Evolutionary conservation across 768 basidiomycete genomes (phyloP).

Genomic region (Mycena epipterygia): DNA sequence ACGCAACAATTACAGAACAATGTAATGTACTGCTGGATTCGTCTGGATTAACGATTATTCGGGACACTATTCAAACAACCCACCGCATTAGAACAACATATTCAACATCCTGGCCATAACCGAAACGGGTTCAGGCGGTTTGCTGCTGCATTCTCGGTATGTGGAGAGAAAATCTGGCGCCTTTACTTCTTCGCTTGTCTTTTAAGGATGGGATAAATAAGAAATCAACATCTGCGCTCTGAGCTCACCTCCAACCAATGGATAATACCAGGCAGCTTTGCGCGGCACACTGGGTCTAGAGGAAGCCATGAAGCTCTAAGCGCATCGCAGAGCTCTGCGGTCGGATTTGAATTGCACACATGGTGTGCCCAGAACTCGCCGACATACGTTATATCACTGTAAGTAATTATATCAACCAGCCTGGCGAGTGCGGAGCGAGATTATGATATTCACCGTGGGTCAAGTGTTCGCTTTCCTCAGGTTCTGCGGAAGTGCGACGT

Average conservation of each 20-base stretch:
- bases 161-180: neutral
- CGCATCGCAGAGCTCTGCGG: conserved; percentile 2
- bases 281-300: neutral
- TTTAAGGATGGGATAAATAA: too few relatives aligned
- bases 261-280: too few relatives aligned
- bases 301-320: neutral
- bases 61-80: neutral
- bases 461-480: neutral
- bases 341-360: conserved; percentile 4
- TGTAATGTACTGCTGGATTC: too few relatives aligned
- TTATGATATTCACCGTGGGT: neutral
- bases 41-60: too few relatives aligned
- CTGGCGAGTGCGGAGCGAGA: too few relatives aligned
- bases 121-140: neutral
- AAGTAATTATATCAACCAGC: neutral
- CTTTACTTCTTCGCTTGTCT: too few relatives aligned
- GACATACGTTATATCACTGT: neutral
- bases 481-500: neutral
- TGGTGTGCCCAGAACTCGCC: conserved; percentile 16
- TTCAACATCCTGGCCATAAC: neutral
- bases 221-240: too few relatives aligned
- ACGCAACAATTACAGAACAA: too few relatives aligned
- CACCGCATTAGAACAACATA: neutral
- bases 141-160: neutral
- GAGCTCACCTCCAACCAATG: neutral